Evolutionary conservation across 106 monocot species (phyloP).

Genomic region (Dendrobium officinale): DNA sequence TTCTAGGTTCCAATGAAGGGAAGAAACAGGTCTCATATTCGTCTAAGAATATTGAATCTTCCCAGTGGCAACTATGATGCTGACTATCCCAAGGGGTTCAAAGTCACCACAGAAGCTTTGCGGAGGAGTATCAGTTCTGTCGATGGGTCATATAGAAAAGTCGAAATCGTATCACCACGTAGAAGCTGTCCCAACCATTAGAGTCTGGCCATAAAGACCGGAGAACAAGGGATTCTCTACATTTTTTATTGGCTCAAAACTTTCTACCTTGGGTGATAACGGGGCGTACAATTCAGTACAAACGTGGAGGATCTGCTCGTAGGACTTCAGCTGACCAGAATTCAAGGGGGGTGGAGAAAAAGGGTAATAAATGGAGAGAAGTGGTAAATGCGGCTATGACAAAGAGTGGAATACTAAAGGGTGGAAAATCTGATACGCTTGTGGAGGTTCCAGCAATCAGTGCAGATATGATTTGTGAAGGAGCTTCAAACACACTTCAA

Average conservation of each 20-base stretch:
- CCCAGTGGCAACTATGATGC: constrained; percentile 13
- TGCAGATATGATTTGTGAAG: constrained; percentile 7
- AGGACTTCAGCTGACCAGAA: constrained; percentile 48
- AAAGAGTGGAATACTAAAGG: constrained; percentile 1
- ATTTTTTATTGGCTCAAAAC: constrained; percentile 14
- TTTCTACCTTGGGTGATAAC: constrained; percentile 6
- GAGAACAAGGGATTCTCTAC: constrained; percentile 33
- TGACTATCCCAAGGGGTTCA: constrained; percentile 21
- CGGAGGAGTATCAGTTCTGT: neutral
- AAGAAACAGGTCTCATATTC: constrained; percentile 13
- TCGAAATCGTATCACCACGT: neutral
- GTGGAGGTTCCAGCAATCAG: neutral
- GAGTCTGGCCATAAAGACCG: constrained; percentile 17
- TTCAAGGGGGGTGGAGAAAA: constrained; percentile 27
- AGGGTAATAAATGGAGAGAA: constrained; percentile 33
- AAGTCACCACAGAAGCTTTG: constrained; percentile 5
- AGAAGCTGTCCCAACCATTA: constrained; percentile 6
- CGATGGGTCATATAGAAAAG: constrained; percentile 10
- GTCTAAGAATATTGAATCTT: constrained; percentile 23
- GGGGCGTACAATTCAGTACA: constrained; percentile 61
- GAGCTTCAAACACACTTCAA: neutral
- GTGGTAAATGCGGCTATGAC: neutral
- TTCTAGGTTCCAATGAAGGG: constrained; percentile 30
- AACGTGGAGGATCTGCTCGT: constrained; percentile 34
- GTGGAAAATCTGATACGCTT: constrained; percentile 1